phyloP scores from a whole-genome alignment of 768 basidiomycete species.

The Calocera cornea region DNA sequence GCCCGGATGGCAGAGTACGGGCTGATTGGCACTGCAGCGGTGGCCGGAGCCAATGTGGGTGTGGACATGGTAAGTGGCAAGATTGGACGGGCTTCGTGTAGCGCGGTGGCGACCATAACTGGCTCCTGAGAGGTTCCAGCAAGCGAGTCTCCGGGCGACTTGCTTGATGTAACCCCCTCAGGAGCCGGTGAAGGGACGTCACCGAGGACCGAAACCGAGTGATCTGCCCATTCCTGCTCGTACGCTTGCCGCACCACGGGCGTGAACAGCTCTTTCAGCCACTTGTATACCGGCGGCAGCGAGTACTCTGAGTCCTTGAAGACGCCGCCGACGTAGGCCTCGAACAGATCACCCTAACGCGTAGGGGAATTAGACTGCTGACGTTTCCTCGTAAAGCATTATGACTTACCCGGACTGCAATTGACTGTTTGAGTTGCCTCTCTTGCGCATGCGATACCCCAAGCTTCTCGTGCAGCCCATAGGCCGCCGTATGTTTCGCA shows the following conservation, averaged over 20 bases:
- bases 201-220: not conserved
- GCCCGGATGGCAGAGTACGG: not conserved
- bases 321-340: not conserved
- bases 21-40: not conserved
- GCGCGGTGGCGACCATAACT: not conserved
- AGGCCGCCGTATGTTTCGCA: not conserved
- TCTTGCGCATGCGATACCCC: not conserved
- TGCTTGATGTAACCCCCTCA: not conserved
- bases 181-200: not conserved
- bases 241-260: not conserved
- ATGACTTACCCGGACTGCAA: not conserved
- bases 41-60: not conserved
- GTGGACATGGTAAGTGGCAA: not conserved
- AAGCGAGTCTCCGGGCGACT: not conserved
- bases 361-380: no score
- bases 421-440: not conserved
- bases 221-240: not conserved
- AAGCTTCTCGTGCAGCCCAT: not conserved
- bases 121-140: not conserved
- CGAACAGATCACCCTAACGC: not conserved
- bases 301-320: not conserved
- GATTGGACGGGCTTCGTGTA: not conserved
- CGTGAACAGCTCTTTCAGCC: not conserved
- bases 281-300: not conserved
- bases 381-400: no score